Evolutionary conservation across 2,329 filamentous ascomycete species (phyloP).

Genomic region (Tympanopsis confertula): DNA sequence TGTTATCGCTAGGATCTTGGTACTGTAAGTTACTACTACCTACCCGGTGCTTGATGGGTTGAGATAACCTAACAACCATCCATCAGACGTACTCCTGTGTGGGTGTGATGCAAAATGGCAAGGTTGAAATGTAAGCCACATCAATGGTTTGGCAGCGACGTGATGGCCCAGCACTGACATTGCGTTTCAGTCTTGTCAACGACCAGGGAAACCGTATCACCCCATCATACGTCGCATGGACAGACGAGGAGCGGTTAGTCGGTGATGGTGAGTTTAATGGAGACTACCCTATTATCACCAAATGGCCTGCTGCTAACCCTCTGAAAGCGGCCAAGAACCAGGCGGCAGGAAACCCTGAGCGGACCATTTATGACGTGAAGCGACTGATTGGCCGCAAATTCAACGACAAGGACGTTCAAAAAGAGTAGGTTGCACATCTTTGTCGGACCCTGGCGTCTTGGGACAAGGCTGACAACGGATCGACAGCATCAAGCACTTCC

Average conservation of each 20-base stretch:
- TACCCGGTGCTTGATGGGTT: neutral
- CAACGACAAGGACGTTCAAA: slow-evolving; percentile 54
- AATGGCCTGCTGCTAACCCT: neutral
- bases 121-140: slow-evolving; percentile 47
- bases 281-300: no score
- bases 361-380: slow-evolving; percentile 6
- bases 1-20: neutral
- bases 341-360: slow-evolving; percentile 2
- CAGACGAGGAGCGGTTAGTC: slow-evolving; percentile 3
- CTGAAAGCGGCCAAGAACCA: slow-evolving; percentile 5
- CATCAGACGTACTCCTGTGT: slow-evolving; percentile 33
- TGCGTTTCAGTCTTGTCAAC: slow-evolving; percentile 41
- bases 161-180: no score
- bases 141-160: no score
- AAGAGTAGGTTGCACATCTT: slow-evolving; percentile 29
- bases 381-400: slow-evolving; percentile 51
- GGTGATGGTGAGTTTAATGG: no score
- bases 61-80: neutral
- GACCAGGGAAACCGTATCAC: slow-evolving; percentile 5
- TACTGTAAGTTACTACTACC: neutral
- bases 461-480: neutral
- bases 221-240: slow-evolving; percentile 8
- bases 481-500: slow-evolving; percentile 59
- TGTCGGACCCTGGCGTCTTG: neutral
- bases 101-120: slow-evolving; percentile 59